These are phyloP conservation scores for Aphanomyces invadans DNA, from an alignment of 352 stramenopile genomes.

Conservation along the genomic window DNA sequence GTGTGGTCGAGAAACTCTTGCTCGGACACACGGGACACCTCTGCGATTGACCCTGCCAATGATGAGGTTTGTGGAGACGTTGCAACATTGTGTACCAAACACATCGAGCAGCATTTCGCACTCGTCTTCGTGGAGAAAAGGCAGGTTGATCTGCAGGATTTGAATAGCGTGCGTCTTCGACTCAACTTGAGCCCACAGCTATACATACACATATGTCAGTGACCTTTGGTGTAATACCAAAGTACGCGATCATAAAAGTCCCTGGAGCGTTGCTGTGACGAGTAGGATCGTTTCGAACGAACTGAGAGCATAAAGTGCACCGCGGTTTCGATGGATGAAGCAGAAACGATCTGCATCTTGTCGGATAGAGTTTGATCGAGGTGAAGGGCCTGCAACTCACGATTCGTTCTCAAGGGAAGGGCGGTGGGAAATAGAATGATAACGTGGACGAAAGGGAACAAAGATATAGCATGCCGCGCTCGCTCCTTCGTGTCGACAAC, in stretches of 20 bases:
- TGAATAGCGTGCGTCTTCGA: background rate
- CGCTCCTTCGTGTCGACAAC: background rate
- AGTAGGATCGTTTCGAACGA: background rate
- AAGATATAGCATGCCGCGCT: background rate
- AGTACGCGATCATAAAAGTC: background rate
- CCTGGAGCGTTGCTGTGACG: background rate
- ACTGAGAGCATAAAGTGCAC: slow-evolving; percentile 3
- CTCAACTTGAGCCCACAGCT: background rate
- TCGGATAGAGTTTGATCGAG: background rate
- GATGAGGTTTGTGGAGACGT: background rate
- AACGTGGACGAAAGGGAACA: slow-evolving; percentile 4
- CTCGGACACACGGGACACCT: background rate
- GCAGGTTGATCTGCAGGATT: slow-evolving; percentile 9
- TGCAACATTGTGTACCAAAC: background rate
- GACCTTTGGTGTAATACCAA: background rate
- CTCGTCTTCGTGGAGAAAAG: slow-evolving; percentile 14
- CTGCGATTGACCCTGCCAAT: slow-evolving; percentile 4
- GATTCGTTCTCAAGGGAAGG: background rate
- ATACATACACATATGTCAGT: background rate
- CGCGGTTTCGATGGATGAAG: background rate
- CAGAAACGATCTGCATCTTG: slow-evolving; percentile 8
- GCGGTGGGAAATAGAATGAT: slow-evolving; percentile 8
- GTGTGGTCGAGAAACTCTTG: slow-evolving; percentile 9
- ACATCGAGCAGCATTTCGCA: slow-evolving; percentile 19
- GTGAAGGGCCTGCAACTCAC: background rate